These are phyloP conservation scores for Cladophialophora yegresii DNA, from an alignment of 2,329 filamentous ascomycete species.

Conservation along the genomic window DNA sequence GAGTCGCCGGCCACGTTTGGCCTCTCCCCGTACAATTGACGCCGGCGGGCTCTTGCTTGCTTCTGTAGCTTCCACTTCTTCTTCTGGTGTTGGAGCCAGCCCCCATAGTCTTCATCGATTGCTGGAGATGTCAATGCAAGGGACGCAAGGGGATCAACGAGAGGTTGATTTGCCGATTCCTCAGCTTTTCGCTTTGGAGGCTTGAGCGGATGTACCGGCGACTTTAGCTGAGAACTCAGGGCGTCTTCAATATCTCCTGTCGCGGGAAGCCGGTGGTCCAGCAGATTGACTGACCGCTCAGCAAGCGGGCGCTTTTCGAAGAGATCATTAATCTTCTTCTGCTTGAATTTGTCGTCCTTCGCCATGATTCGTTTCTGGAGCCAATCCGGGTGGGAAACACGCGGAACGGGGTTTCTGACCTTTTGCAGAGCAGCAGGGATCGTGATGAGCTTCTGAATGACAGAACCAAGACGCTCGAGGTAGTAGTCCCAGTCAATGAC, in stretches of 20 bases:
- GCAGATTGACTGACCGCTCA: constrained; percentile 53
- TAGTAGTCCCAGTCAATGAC: constrained; percentile 98
- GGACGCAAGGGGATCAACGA: constrained; percentile 72
- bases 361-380: constrained; percentile 87
- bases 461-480: constrained; percentile 88
- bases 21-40: constrained; percentile 90
- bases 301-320: constrained; percentile 64
- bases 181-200: constrained; percentile 72
- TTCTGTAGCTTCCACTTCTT: constrained; percentile 99
- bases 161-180: constrained; percentile 56
- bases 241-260: constrained; percentile 78
- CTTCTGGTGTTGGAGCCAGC: constrained; percentile 92
- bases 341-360: constrained; percentile 97
- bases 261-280: constrained; percentile 59
- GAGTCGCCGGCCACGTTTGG: constrained; percentile 62
- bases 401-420: constrained; percentile 87
- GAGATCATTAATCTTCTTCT: constrained; percentile 96
- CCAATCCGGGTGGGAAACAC: constrained; percentile 95
- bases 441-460: constrained; percentile 98
- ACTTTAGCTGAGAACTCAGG: constrained; percentile 67
- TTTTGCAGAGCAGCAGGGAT: constrained; percentile 97
- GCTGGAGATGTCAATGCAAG: constrained; percentile 82
- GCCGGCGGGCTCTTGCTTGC: constrained; percentile 77
- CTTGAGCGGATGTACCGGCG: constrained; percentile 62
- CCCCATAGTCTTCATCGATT: constrained; percentile 81